Conservation (phyloP, 164 flowering plant genomes). For the Kingdonia uniflora region DNA sequence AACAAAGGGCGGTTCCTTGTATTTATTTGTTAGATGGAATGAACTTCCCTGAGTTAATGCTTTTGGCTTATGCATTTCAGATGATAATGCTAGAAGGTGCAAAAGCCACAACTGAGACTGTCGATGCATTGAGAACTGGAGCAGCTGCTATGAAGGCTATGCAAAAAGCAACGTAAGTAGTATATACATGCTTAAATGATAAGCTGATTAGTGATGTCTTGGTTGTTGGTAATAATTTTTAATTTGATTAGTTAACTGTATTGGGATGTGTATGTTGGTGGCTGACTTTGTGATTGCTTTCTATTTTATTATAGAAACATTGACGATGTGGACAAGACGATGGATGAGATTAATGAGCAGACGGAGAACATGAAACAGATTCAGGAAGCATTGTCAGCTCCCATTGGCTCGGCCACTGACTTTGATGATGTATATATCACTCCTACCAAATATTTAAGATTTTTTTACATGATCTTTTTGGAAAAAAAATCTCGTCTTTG, state of each 20-base stretch:
- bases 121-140: constrained; percentile 39
- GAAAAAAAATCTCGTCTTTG: too few relatives aligned
- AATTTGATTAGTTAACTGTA: neutral
- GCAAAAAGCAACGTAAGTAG: constrained; percentile 38
- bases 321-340: constrained; percentile 49
- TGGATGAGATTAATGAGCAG: constrained; percentile 53
- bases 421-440: constrained; percentile 41
- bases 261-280: too few relatives aligned
- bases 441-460: too few relatives aligned
- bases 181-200: neutral
- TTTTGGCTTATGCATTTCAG: constrained; percentile 7
- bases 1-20: too few relatives aligned
- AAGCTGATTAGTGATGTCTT: neutral
- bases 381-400: constrained; percentile 37
- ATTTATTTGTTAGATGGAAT: too few relatives aligned
- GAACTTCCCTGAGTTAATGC: neutral
- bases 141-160: constrained; percentile 41
- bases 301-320: constrained; percentile 26
- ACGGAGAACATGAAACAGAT: constrained; percentile 47
- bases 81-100: constrained; percentile 45
- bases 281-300: too few relatives aligned
- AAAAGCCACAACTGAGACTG: constrained; percentile 38
- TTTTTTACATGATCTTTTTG: too few relatives aligned
- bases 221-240: neutral
- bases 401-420: constrained; percentile 40